Conservation (phyloP, 768 basidiomycete species). For the Tricholoma flavovirens region DNA sequence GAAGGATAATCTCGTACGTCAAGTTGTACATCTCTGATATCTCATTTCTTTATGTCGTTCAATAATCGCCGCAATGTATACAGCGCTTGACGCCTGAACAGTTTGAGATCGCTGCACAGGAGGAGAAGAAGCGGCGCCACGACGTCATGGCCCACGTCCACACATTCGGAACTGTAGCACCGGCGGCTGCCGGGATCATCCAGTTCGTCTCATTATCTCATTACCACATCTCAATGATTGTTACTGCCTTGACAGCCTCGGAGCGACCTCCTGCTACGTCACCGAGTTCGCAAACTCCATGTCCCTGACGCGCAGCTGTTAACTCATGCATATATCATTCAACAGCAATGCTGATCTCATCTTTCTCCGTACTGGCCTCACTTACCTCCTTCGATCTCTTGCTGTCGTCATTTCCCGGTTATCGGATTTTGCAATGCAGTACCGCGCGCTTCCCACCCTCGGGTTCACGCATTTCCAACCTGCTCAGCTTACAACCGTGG, state of each 20-base stretch:
- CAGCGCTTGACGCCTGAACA: slow-evolving; percentile 84
- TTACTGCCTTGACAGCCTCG: slow-evolving; percentile 48
- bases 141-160: slow-evolving; percentile 99
- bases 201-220: slow-evolving; percentile 48
- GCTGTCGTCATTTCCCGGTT: slow-evolving; percentile 86
- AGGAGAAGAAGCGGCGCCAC: slow-evolving; percentile 96
- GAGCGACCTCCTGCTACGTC: slow-evolving; percentile 98
- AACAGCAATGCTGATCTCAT: slow-evolving; percentile 95
- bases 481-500: slow-evolving; percentile 96
- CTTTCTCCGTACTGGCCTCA: slow-evolving; percentile 85
- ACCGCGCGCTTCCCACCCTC: slow-evolving; percentile 85
- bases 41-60: slow-evolving; percentile 6
- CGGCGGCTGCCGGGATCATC: slow-evolving; percentile 93
- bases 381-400: slow-evolving; percentile 82
- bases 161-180: slow-evolving; percentile 91
- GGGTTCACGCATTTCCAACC: slow-evolving; percentile 99
- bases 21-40: slow-evolving; percentile 1
- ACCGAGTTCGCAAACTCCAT: slow-evolving; percentile 63
- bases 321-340: slow-evolving; percentile 3
- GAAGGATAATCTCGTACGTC: slow-evolving; percentile 82
- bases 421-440: slow-evolving; percentile 74
- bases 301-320: not conserved
- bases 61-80: not conserved
- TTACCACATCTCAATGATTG: not conserved
- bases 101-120: slow-evolving; percentile 84